Base-by-base conservation (phyloP, 2,329 filamentous ascomycete genomes). In the Penicillium sp. region DNA sequence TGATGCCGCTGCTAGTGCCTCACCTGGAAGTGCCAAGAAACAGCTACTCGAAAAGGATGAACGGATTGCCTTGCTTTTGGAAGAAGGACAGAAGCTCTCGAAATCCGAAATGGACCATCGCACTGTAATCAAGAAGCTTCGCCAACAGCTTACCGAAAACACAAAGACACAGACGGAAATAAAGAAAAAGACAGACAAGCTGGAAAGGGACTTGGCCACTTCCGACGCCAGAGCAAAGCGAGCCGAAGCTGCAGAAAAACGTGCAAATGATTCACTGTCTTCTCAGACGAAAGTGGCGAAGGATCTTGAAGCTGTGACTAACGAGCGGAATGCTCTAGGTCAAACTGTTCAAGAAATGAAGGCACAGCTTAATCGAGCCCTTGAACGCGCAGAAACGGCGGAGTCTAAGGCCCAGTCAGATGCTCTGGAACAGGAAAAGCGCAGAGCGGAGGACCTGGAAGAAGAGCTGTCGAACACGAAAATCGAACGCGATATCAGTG, bases 1-100 rank as follows among this genome's bases (percentile, higher is more conserved):
- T 57, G 79, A 81, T 51, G 77, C 81, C 5, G 81, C 80, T 2
- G 69, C 76, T n/a, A 70, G 75, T 16, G 80, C 84, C 1, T 70
- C 78, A 2, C 60, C 78, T 0, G 84, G 84, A 4, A 86, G 82
- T 40, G 41, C 74, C 2, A 86, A 94, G 50, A 87, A 84, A 62
- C 89, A 86, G 58, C 64, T 97, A 10, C 86, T 87, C 1, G 89
- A 94, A 57, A 94, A 89, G 59, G 90, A 97, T 55, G 83, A 91
- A 54, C 87, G 87, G 61, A 94, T 97, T 56, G 87, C 90, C 2
- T 71, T 90, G 32, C 72, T 98, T 9, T 86, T 98, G 75, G 84
- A 94, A 54, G 93, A 98, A 69, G 93, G 94, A 0, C 86, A 93
- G 55, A 89, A 85, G 51, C 75, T 97, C 7, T 90, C 88, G 1